Base-by-base conservation (phyloP, 1,284 basidiomycete genomes). In the Phlebopus sp. region DNA sequence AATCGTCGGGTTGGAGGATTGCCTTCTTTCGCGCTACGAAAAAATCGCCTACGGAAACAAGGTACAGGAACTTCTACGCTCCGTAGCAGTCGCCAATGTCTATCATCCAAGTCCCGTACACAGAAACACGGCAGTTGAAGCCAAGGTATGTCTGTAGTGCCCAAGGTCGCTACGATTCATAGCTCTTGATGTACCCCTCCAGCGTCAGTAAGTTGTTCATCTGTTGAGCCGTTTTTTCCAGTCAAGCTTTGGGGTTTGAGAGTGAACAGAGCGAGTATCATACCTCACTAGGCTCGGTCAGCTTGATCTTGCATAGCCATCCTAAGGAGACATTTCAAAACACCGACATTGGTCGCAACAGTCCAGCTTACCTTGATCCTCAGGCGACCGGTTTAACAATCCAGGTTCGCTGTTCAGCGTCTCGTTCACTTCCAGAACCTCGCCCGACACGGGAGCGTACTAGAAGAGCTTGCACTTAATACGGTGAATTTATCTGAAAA, bases 231-330 rank as follows among this genome's bases (percentile, higher is more conserved):
- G n/a, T n/a, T n/a, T n/a, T n/a, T n/a, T n/a, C 31, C 5, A 50
- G 25, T 14, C 21, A 36, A 44, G 18, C 23, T 19, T 27, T 29
- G 4, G 30, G 32, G 14, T 18, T 23, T 23, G 21, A 11, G 17
- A 31, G 21, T 42, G 35, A 27, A 27, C 18, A 21, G n/a, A 35
- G 23, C 25, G 35, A 45, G 29, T 17, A 41, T 42, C 73, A 38
- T 67, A 89, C 84, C 82, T 91, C 90, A 6, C 76, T 67, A 5
- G 90, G 85, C 52, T 91, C 72, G 27, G 86, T 79, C 44, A 97
- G 71, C 69, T 89, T 84, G 66, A 99, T 86, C 75, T 92, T 95
- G 83, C 90, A 94, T 43, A 98, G 81, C 95, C 95, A 98, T 47
- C 95, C 95, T 96, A 61, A 40, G 41, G 44, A 42, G 1, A 15